A percentile compares a stretch with the other conserved stretches of the same genome.
These are phyloP conservation scores for Malania oleifera DNA, from an alignment of 164 flowering plant species.

Conservation along the genomic window DNA sequence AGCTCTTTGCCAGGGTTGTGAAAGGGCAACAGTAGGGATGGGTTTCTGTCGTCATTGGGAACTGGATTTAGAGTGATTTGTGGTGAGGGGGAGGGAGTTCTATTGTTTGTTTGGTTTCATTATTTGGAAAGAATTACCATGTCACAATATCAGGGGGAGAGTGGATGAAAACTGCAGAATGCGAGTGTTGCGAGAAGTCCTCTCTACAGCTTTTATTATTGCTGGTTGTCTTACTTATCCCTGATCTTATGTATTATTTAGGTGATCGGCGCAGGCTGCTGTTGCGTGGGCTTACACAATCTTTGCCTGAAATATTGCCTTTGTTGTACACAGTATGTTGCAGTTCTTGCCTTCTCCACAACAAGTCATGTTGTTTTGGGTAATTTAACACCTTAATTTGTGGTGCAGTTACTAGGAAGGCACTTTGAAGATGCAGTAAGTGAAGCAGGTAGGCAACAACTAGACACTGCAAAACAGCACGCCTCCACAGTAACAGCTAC, in stretches of 20 bases:
- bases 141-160: no score
- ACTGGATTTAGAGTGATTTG: no score
- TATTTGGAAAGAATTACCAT: no score
- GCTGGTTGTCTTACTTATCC: constrained; percentile 10
- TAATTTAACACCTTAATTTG: constrained; percentile 13
- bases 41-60: no score
- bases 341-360: background rate
- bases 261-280: constrained; percentile 88
- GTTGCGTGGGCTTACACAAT: constrained; percentile 80
- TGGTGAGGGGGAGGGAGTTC: no score
- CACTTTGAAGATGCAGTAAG: constrained; percentile 89
- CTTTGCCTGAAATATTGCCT: constrained; percentile 84
- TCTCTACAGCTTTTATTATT: background rate
- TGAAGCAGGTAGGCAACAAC: constrained; percentile 68
- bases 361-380: background rate
- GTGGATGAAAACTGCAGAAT: no score
- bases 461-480: constrained; percentile 86
- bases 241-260: constrained; percentile 24
- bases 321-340: constrained; percentile 67
- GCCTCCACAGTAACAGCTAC: constrained; percentile 77
- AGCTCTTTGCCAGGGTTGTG: no score
- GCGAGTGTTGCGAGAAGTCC: no score
- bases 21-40: no score
- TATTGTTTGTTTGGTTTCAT: no score
- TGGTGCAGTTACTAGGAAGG: constrained; percentile 67